Base-by-base conservation (phyloP, 257 asterid genomes). In the Avicennia marina region DNA sequence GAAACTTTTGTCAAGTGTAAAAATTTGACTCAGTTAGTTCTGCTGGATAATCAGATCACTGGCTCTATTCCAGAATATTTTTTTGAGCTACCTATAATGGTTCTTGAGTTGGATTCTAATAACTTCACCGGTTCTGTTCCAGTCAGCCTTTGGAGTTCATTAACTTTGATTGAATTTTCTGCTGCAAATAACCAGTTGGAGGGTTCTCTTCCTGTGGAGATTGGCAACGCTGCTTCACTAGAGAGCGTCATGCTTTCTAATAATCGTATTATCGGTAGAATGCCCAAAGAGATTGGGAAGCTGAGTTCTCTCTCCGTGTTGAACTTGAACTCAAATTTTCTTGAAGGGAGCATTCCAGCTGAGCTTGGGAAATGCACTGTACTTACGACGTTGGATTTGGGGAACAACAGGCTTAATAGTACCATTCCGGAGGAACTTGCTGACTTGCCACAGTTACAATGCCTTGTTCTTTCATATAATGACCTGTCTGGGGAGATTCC, bases 71-170 rank as follows among this genome's bases (percentile, higher is more conserved):
- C 96, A 0, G 83, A 72, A 62, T 90, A 90, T 64, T 44, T 87
- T 0, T 78, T 90, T 0, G 60, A 65, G 60, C 94, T 87, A 4
- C 90, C 94, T 16, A 51, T 90, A 26, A 76, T 84, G 74, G 76
- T 72, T 56, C 89, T 90, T 24, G 95, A 82, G 32, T 58, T 90
- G 65, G 96, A 90, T 77, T 90, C 87, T 0, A 90, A 90, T 63
- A 84, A 82, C 59, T 75, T 90, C 9, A 73, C 96, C 0, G 98
- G 98, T 42, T n/a, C 74, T 3, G 65, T 90, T 50, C 95, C 98
- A 0, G 55, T 47, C 7, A 75, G 66, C 33, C 48, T 90, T n/a
- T 90, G 96, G 96, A 77, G 68, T 27, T 82, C 84, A 0, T 4
- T 16, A 48, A 36, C 44, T 66, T 65, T 90, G 73, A 64, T 86